phyloP scores from a whole-genome alignment of 75 land plant species.

The Pinus tabuliformis region DNA sequence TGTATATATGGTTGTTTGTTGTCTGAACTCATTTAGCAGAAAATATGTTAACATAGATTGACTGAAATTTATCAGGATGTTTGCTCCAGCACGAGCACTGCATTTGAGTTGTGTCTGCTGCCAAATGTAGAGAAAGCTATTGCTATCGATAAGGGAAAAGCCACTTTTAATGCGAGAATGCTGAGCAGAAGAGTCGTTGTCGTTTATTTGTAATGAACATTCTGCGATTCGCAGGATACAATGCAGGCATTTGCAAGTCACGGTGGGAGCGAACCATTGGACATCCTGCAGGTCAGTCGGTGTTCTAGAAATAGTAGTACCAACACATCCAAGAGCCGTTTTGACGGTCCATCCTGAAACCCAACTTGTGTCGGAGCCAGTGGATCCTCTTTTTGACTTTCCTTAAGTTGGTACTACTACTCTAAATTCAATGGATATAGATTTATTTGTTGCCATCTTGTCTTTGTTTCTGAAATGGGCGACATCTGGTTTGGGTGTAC shows the following conservation, averaged over 20 bases:
- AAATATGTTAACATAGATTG: not conserved
- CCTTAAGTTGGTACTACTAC: too few relatives aligned
- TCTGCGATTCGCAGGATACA: constrained; percentile 38
- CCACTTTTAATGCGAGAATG: too few relatives aligned
- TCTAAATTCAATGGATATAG: too few relatives aligned
- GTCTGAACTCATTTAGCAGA: too few relatives aligned
- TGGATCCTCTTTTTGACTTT: too few relatives aligned
- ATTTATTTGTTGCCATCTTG: too few relatives aligned
- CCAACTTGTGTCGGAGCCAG: too few relatives aligned
- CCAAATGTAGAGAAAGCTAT: not conserved
- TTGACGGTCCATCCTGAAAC: too few relatives aligned
- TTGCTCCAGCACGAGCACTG: not conserved
- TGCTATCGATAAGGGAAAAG: not conserved
- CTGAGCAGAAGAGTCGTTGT: not conserved
- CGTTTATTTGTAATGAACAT: constrained; percentile 29
- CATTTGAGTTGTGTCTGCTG: not conserved
- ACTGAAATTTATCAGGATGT: not conserved
- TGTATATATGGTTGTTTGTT: too few relatives aligned
- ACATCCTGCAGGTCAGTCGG: constrained; percentile 34
- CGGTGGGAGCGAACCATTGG: constrained; percentile 52
- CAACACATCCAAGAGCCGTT: too few relatives aligned
- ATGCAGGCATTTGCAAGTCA: constrained; percentile 76
- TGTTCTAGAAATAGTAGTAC: too few relatives aligned
- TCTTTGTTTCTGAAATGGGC: too few relatives aligned
- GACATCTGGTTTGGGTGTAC: constrained; percentile 9